phyloP scores from a whole-genome alignment of 1,284 basidiomycete genomes.

The Tylopilus orsonianus region DNA sequence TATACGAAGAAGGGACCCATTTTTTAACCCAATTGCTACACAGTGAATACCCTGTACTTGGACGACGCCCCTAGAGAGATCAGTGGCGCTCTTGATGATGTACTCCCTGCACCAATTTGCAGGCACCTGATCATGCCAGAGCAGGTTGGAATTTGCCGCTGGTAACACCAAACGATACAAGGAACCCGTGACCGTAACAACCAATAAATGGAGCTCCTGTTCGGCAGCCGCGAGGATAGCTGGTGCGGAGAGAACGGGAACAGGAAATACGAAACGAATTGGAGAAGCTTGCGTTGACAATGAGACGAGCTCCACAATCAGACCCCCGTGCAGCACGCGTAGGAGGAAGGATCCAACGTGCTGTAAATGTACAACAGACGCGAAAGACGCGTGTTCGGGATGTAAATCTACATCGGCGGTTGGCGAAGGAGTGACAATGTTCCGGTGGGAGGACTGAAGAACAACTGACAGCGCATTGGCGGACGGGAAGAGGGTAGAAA shows the following conservation, averaged over 20 bases:
- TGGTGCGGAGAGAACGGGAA: constrained; percentile 65
- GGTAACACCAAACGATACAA: constrained; percentile 79
- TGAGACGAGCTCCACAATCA: constrained; percentile 76
- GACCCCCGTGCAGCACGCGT: constrained; percentile 72
- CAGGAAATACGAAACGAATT: constrained; percentile 78
- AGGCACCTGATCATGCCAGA: constrained; percentile 58
- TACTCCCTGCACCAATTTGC: constrained; percentile 70
- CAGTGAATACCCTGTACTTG: constrained; percentile 71
- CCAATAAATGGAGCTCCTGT: constrained; percentile 69
- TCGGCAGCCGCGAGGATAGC: constrained; percentile 61
- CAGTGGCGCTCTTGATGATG: constrained; percentile 53
- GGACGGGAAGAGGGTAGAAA: constrained; percentile 61
- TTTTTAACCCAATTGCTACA: constrained; percentile 63
- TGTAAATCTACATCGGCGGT: constrained; percentile 53
- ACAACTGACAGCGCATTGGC: constrained; percentile 52
- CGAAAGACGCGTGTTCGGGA: constrained; percentile 73
- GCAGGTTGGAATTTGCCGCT: constrained; percentile 45
- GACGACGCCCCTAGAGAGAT: constrained; percentile 51
- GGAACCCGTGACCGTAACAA: constrained; percentile 67
- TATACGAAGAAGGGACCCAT: constrained; percentile 73
- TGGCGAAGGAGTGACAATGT: constrained; percentile 45
- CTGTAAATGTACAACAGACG: constrained; percentile 57
- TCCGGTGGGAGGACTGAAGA: constrained; percentile 56
- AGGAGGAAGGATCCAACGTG: constrained; percentile 69
- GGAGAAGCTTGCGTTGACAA: constrained; percentile 62